phyloP scores from a whole-genome alignment of 805 yeast genomes.

The Zygosaccharomyces bailii region DNA sequence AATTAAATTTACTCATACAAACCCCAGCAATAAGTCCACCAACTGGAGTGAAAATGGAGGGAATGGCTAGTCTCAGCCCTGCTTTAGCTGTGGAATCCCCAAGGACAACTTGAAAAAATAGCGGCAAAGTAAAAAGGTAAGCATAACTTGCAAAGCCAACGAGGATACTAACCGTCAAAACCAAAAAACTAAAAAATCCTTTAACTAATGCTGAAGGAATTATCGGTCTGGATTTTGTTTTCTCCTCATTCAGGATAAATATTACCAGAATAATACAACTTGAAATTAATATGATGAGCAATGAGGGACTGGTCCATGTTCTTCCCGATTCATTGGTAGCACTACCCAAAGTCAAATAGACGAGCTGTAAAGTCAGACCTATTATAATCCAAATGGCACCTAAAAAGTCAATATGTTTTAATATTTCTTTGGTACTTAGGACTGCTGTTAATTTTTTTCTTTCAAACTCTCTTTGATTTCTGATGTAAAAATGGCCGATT shows the following conservation, averaged over 20 bases:
- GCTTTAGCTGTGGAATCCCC: conserved; percentile 42
- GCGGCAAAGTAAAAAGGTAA: conserved; percentile 42
- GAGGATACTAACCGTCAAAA: conserved; percentile 31
- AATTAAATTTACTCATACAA: conserved; percentile 36
- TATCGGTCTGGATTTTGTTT: conserved; percentile 19
- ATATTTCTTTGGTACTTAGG: conserved; percentile 9
- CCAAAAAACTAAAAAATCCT: conserved; percentile 10
- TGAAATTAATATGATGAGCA: conserved; percentile 9
- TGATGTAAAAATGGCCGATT: conserved; percentile 31
- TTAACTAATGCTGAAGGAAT: conserved; percentile 17
- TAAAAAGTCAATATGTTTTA: conserved; percentile 34
- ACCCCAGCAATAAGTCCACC: conserved; percentile 42
- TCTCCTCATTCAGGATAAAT: conserved; percentile 16
- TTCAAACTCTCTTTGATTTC: conserved; percentile 31
- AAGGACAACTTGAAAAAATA: conserved; percentile 41
- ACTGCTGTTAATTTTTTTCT: neutral
- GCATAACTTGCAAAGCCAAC: conserved; percentile 42
- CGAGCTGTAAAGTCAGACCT: conserved; percentile 35
- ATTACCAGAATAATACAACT: conserved; percentile 12
- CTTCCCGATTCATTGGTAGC: conserved; percentile 3
- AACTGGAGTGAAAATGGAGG: conserved; percentile 42
- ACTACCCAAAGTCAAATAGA: conserved; percentile 16
- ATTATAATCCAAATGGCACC: conserved; percentile 37
- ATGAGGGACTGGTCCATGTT: conserved; percentile 12
- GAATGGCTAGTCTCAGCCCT: conserved; percentile 42